Conservation (phyloP, 495 filamentous ascomycete genomes). For the Cercophora sp. region DNA sequence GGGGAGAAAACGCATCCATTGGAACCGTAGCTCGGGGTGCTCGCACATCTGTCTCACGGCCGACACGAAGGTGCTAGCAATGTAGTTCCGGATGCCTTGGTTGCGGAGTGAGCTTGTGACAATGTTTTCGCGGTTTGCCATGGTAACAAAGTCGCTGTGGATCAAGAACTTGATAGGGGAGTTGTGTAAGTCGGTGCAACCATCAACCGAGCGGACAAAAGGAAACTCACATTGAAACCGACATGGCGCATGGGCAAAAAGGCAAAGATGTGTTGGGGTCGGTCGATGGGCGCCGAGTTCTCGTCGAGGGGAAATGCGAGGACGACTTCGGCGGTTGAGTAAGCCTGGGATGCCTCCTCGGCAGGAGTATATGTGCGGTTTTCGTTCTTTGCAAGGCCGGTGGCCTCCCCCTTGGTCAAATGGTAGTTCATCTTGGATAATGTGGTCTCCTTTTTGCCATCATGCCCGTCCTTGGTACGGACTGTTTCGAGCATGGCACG, state of each 20-base stretch:
- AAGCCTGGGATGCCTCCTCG: constrained; percentile 17
- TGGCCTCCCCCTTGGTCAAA: constrained; percentile 18
- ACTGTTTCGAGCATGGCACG: background rate
- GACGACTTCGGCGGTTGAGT: constrained; percentile 27
- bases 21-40: constrained; percentile 15
- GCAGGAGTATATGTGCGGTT: constrained; percentile 24
- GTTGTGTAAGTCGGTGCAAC: background rate
- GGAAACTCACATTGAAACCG: constrained; percentile 28
- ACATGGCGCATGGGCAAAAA: constrained; percentile 34
- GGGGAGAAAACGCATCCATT: constrained; percentile 33
- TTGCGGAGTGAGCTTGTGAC: constrained; percentile 22
- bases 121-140: constrained; percentile 40
- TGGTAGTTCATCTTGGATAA: constrained; percentile 10
- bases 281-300: constrained; percentile 22
- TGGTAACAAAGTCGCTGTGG: constrained; percentile 20
- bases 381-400: constrained; percentile 25
- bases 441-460: background rate
- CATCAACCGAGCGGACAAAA: background rate
- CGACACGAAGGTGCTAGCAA: constrained; percentile 20
- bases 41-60: constrained; percentile 21
- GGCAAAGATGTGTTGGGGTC: constrained; percentile 29
- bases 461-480: background rate
- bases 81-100: constrained; percentile 1
- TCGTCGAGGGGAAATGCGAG: constrained; percentile 38
- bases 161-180: constrained; percentile 9